phyloP scores from a whole-genome alignment of 257 asterid genomes.

The Ehretia macrophylla region DNA sequence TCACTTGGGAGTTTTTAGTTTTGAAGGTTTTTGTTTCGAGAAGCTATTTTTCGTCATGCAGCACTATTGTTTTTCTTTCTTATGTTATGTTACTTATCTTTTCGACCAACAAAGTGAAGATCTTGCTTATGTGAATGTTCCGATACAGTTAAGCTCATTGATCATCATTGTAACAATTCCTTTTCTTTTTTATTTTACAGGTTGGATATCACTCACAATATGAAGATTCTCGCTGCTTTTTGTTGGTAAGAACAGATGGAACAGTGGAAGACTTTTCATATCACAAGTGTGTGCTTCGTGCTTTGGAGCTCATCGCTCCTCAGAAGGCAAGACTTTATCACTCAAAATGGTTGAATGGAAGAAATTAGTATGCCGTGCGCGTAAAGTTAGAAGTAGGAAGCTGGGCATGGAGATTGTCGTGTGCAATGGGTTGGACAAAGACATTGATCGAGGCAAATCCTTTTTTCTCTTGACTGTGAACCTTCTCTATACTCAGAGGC shows the following conservation, averaged over 20 bases:
- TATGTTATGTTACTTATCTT: no score
- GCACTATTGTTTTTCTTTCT: no score
- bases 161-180: not conserved
- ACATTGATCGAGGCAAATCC: no score
- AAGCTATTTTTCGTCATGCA: no score
- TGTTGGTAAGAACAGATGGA: conserved; percentile 68
- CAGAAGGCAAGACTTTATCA: conserved; percentile 33
- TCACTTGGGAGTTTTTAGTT: no score
- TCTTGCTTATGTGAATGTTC: not conserved
- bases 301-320: conserved; percentile 52
- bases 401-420: no score
- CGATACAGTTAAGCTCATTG: not conserved
- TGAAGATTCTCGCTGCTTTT: conserved; percentile 61
- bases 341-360: conserved; percentile 30
- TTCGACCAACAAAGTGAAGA: no score
- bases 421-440: no score
- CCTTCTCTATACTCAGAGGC: not conserved
- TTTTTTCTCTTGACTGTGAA: not conserved
- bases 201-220: conserved; percentile 67
- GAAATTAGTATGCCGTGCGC: not conserved
- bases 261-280: conserved; percentile 86
- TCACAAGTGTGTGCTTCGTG: conserved; percentile 62
- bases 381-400: not conserved
- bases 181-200: conserved; percentile 33
- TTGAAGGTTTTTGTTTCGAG: no score